Base-by-base conservation (phyloP, 495 filamentous ascomycete species). In the Coniosporium apollinis region DNA sequence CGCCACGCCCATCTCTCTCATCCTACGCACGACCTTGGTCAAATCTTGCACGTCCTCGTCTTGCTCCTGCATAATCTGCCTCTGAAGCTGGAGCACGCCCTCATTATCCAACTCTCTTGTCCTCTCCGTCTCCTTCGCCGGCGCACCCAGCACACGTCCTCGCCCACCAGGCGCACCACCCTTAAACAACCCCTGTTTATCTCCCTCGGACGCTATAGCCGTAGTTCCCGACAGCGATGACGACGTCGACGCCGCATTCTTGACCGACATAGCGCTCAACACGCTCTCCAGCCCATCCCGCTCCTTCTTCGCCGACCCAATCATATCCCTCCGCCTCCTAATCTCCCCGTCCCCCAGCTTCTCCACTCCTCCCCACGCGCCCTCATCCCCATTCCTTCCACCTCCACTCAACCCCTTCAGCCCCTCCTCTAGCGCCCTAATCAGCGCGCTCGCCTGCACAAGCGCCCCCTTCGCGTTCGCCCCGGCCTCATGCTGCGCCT, bases 31-130 rank as follows among this genome's bases (percentile, higher is more conserved):
- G 43, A 84, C 76, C 58, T 73, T 77, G 19, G 70, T 65, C 51
- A 97, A 54, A 45, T 75, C 69, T 40, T 79, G 69, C 21, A 96
- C 74, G 43, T 77, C 74, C 51, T 73, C 52, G 45, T 99, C 89
- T 56, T 99, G 89, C 44, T 86, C 74, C 25, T 68, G 37, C 73
- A 96, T 91, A 52, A 78, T 69, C 54, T 87, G 72, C 40, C 67
- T 59, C 54, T 94, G 85, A 50, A 96, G 53, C 64, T 85, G 75
- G 50, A 94, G 41, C 26, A 99, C 79, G 0, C 86, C 89, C 20
- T 72, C 59, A 48, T 99, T 99, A 50, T 94, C 89, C 38, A 89
- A 58, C 59, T 93, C 85, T 25, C 87, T 60, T 30, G 89, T 96
- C 38, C 68, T 64, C 39, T 84, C 81, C 28, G 82, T 96, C 56